These are phyloP conservation scores for Cercospora zeae-maydis DNA, from an alignment of 2,329 filamentous ascomycete species.

Conservation along the genomic window DNA sequence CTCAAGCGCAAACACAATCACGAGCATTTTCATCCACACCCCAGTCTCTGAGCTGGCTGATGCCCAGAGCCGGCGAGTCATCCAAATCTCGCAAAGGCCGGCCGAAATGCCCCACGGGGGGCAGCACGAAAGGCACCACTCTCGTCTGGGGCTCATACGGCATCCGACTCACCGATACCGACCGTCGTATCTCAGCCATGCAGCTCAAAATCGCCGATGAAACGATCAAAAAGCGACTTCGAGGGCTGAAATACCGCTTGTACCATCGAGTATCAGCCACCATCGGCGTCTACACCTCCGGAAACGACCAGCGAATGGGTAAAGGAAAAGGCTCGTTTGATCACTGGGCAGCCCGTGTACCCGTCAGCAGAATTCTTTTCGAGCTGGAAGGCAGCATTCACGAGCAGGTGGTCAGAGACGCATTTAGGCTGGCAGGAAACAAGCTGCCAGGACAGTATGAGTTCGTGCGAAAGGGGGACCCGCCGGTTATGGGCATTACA, in stretches of 20 bases:
- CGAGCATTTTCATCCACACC: constrained; percentile 32
- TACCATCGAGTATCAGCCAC: constrained; percentile 91
- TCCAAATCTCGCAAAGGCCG: constrained; percentile 88
- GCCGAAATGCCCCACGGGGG: constrained; percentile 82
- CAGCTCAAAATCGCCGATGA: constrained; percentile 90
- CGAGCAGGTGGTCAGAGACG: constrained; percentile 90
- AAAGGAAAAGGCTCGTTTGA: constrained; percentile 98
- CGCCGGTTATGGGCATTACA: constrained; percentile 86
- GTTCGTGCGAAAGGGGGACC: constrained; percentile 88
- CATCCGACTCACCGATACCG: constrained; percentile 86
- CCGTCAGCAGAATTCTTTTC: constrained; percentile 87
- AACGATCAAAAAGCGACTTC: constrained; percentile 80
- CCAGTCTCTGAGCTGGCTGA: constrained; percentile 66
- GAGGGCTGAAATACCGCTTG: constrained; percentile 86
- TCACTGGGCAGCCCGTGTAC: constrained; percentile 87
- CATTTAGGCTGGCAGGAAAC: constrained; percentile 87
- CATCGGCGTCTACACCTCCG: constrained; percentile 90
- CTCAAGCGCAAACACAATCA: constrained; percentile 21
- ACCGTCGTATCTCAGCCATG: constrained; percentile 80
- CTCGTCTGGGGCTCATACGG: constrained; percentile 97
- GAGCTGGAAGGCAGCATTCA: constrained; percentile 89
- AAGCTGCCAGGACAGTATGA: constrained; percentile 91
- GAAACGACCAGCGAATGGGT: constrained; percentile 98
- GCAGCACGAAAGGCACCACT: constrained; percentile 86
- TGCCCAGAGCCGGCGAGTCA: constrained; percentile 72